phyloP scores from a whole-genome alignment of 805 yeast genomes.

The Ogataea nitratoaversa region DNA sequence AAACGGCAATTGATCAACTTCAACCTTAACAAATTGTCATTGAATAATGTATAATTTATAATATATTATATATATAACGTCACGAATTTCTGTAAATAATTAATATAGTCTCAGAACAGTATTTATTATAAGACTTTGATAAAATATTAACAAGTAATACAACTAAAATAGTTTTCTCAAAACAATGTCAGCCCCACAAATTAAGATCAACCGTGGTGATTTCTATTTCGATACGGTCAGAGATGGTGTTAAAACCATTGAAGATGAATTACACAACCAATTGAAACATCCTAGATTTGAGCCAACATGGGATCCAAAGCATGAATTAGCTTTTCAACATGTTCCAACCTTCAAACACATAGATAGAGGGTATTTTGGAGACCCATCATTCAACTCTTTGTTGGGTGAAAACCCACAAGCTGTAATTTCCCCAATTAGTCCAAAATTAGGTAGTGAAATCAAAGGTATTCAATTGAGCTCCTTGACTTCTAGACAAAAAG shows the following conservation, averaged over 20 bases:
- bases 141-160: too few relatives aligned
- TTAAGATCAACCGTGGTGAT: background rate
- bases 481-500: slow-evolving; percentile 50
- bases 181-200: background rate
- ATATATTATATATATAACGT: too few relatives aligned
- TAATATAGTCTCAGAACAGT: too few relatives aligned
- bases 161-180: too few relatives aligned
- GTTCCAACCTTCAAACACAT: slow-evolving; percentile 47
- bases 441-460: slow-evolving; percentile 66
- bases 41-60: too few relatives aligned
- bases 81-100: too few relatives aligned
- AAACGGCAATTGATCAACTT: too few relatives aligned
- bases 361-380: slow-evolving; percentile 64
- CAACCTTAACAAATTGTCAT: too few relatives aligned
- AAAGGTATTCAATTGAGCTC: slow-evolving; percentile 55
- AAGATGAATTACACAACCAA: slow-evolving; percentile 35
- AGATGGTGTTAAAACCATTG: slow-evolving; percentile 46
- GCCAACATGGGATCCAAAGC: slow-evolving; percentile 63
- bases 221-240: slow-evolving; percentile 37
- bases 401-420: slow-evolving; percentile 29
- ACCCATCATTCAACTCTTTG: slow-evolving; percentile 47
- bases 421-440: slow-evolving; percentile 45
- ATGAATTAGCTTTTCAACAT: slow-evolving; percentile 34
- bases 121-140: too few relatives aligned
- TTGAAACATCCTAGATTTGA: slow-evolving; percentile 50